Conservation (phyloP, 2,329 filamentous ascomycete species). For the Penicillium sp. region DNA sequence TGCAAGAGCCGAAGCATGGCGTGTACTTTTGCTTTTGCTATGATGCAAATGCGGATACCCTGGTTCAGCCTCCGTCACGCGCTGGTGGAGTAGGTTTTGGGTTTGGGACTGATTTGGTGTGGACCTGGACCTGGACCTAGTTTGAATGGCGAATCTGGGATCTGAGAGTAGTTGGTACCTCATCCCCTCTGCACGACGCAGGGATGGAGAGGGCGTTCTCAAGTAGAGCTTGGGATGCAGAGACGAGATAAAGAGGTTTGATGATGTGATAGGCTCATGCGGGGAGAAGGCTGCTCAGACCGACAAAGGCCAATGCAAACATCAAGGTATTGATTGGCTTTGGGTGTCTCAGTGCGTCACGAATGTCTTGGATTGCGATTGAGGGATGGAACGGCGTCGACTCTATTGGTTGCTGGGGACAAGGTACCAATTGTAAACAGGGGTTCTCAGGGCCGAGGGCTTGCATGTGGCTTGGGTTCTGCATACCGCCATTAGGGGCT, state of each 20-base stretch:
- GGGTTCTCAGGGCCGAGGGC: neutral
- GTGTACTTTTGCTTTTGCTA: neutral
- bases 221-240: neutral
- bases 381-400: neutral
- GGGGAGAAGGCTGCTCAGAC: neutral
- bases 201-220: neutral
- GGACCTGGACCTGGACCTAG: neutral
- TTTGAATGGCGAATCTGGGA: neutral
- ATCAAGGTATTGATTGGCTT: neutral
- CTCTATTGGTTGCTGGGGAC: neutral
- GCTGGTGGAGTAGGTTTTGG: neutral
- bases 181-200: neutral
- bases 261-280: neutral
- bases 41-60: slow-evolving; percentile 1
- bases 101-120: neutral
- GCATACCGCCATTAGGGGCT: neutral
- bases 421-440: neutral
- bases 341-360: neutral
- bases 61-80: slow-evolving; percentile 1
- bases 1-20: neutral
- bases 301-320: neutral
- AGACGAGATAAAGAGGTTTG: neutral
- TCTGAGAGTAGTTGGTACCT: neutral
- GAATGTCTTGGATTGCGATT: neutral
- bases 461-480: neutral